Evolutionary conservation across 345 rosid species (phyloP), one percentile per base, ranked within the genome.

Genomic region (Populus tremula): DNA sequence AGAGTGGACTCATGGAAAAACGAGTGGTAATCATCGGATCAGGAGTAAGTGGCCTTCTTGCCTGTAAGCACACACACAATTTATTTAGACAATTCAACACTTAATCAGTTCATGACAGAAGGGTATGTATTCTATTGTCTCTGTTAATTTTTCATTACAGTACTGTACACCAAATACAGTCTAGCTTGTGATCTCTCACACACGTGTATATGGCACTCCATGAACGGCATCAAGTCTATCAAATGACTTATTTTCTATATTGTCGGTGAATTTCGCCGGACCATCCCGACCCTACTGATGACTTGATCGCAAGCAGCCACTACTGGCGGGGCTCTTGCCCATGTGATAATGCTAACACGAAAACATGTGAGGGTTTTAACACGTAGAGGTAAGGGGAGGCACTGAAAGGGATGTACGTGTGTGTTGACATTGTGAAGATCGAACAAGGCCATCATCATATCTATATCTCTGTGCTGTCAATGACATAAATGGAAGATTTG

Each of bases 21-120:
- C 63, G 79, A 69, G 73, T 87, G 1, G 87, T 59, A 1, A 86
- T 87, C 25, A 71, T 82, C 5, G 88, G 88, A 75, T 87, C 86
- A 6, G 86, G 88, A 18, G 33, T 75, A 4, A 86, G 90, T 38
- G 90, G 90, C 31, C 87, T 87, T n/a, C 61, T 84, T 5, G 86
- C 90, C 20, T 86, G 85, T 47, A 84, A 84, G 77, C 71, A 82
- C 71, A 17, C 8, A 9, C 5, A 33, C 5, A 33, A 4, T 33
- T 33, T 33, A 0, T 4, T 33, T 33, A 33, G 36, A 33, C 36
- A 4, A 33, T 33, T 33, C 36, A 33, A 33, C 36, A 33, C 36
- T 33, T 33, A 33, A 33, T 33, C 36, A 33, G 36, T 33, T 33
- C 36, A 33, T 33, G 36, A 33, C 36, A 33, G 5, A 33, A 33